Base-by-base conservation (phyloP, 176 grass and related monocot genomes). In the Oryza meyeriana region DNA sequence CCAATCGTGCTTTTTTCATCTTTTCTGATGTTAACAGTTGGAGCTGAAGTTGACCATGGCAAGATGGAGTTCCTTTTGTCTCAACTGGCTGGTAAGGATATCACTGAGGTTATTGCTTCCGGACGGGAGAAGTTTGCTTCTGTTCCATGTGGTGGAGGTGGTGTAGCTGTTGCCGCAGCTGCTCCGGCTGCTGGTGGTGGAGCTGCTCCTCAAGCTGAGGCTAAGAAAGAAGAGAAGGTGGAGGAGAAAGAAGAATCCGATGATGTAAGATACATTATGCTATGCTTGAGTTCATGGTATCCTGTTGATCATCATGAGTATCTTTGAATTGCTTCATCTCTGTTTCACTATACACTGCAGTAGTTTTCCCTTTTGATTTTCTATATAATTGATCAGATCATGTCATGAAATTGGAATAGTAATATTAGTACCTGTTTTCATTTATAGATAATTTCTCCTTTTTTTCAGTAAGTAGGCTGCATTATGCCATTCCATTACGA, bases 41-140 rank as follows among this genome's bases (percentile, higher is more conserved):
- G 78, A 57, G 64, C 64, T 80, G 64, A 80, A 80, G 29, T 34
- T 36, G 64, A 80, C 50, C 26, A 80, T 25, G 45, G 50, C 47
- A 69, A 66, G 31, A 57, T 80, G 44, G 78, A 69, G 12, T 52
- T 50, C 16, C 77, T 80, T 33, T 48, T 69, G 30, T 47, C 64
- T 34, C 26, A 80, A 38, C 26, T 82, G 32, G 36, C 26, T 61
- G 68, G 68, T 33, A 82, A 82, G 52, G 79, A 82, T 17, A 64
- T 73, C 52, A 82, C 17, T 72, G 68, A 82, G 66, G 17, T 82
- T 12, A 63, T 82, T 72, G 68, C 79, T 42, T 55, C 67, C 8
- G 35, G 52, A 27, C 38, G 79, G 52, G 79, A 82, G 66, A 82
- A 82, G 79, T 82, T 82, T 35, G 79, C 79, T 62, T 82, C 79